Conservation (phyloP, 1,284 basidiomycete species). For the Wolfiporia cocos region DNA sequence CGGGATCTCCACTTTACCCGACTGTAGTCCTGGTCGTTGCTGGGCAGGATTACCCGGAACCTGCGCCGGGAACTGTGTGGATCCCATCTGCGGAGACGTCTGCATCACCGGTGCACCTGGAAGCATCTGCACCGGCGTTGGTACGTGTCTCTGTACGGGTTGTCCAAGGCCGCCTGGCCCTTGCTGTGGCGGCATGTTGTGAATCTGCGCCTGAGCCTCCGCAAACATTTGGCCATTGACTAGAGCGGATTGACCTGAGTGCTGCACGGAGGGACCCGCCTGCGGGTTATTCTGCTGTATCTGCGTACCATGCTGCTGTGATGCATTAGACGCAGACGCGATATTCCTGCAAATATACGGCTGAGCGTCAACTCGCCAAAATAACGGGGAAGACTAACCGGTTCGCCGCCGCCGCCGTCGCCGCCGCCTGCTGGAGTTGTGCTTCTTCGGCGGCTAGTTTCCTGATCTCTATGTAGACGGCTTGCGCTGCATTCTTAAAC, state of each 20-base stretch:
- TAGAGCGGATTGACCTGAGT: slow-evolving; percentile 11
- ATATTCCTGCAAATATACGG: not conserved
- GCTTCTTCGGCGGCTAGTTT: too few species aligned
- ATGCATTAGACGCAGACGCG: not conserved
- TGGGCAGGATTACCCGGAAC: not conserved
- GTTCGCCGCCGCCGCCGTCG: not conserved
- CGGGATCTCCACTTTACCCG: too few species aligned
- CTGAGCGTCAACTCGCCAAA: not conserved
- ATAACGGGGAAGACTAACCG: not conserved
- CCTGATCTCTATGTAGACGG: too few species aligned
- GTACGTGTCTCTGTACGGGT: slow-evolving; percentile 8
- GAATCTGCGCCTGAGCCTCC: too few species aligned
- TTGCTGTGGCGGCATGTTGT: too few species aligned
- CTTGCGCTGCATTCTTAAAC: too few species aligned
- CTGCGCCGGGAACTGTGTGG: slow-evolving; percentile 3
- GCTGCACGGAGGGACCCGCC: slow-evolving; percentile 4
- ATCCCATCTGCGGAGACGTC: slow-evolving; percentile 9
- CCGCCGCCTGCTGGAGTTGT: too few species aligned
- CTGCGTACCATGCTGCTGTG: not conserved
- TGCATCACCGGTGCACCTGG: slow-evolving; percentile 6
- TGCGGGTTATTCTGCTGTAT: slow-evolving; percentile 8
- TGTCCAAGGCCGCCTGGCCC: too few species aligned
- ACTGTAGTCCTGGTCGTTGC: too few species aligned
- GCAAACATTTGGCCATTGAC: too few species aligned
- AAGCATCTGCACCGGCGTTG: slow-evolving; percentile 11